phyloP scores from a whole-genome alignment of 495 filamentous ascomycete species.

The Sordaria brevicollis region DNA sequence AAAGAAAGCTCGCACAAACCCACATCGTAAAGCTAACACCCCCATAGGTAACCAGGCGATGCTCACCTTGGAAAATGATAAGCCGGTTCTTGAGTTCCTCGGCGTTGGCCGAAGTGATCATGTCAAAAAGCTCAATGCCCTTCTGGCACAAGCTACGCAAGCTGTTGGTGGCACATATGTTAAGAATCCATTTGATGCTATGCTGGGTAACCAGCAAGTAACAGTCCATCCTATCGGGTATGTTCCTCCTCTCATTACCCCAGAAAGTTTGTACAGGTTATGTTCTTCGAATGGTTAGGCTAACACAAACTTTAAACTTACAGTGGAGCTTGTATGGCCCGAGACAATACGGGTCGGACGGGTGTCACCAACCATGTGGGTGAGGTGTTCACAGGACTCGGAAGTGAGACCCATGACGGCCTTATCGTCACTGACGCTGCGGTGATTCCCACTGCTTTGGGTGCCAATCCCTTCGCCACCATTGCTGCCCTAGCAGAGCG shows the following conservation, averaged over 20 bases:
- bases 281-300: slow-evolving; percentile 1
- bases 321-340: slow-evolving; percentile 52
- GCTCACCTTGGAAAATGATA: slow-evolving; percentile 48
- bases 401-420: slow-evolving; percentile 40
- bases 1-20: slow-evolving; percentile 2
- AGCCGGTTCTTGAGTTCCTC: slow-evolving; percentile 46
- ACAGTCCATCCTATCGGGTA: slow-evolving; percentile 60
- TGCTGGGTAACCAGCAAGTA: slow-evolving; percentile 45
- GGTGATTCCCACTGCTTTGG: slow-evolving; percentile 53
- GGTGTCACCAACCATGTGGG: slow-evolving; percentile 58
- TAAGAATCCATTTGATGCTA: slow-evolving; percentile 44
- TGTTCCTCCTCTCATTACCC: not conserved
- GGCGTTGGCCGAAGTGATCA: slow-evolving; percentile 46
- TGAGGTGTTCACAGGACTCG: slow-evolving; percentile 45
- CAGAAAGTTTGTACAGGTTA: not conserved
- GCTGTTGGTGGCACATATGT: slow-evolving; percentile 49
- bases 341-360: slow-evolving; percentile 42
- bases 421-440: slow-evolving; percentile 54
- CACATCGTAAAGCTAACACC: not conserved
- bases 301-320: slow-evolving; percentile 2
- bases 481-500: slow-evolving; percentile 59
- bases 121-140: slow-evolving; percentile 40
- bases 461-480: slow-evolving; percentile 61
- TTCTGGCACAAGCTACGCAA: slow-evolving; percentile 42
- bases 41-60: slow-evolving; percentile 44